phyloP scores from a whole-genome alignment of 257 asterid species.

The Echites panduratus region DNA sequence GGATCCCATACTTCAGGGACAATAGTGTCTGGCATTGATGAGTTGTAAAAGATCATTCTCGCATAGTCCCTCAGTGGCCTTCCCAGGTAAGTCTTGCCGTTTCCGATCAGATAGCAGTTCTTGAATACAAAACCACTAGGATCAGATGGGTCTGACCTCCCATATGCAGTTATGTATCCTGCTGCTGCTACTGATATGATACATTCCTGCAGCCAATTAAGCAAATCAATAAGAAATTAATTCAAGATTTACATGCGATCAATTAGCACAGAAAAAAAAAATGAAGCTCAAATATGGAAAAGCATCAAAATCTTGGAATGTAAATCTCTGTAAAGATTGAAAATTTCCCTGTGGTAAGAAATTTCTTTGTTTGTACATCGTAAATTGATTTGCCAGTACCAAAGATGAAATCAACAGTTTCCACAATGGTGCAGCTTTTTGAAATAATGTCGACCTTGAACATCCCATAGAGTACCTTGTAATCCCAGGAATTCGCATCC shows the following conservation, averaged over 20 bases:
- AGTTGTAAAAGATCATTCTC: slow-evolving; percentile 46
- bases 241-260: background rate
- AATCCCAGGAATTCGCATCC: slow-evolving; percentile 47
- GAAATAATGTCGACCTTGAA: slow-evolving; percentile 63
- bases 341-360: background rate
- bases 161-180: slow-evolving; percentile 76
- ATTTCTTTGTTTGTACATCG: slow-evolving; percentile 36
- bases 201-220: slow-evolving; percentile 32
- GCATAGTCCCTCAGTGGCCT: slow-evolving; percentile 72
- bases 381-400: slow-evolving; percentile 74
- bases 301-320: background rate
- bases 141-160: slow-evolving; percentile 23
- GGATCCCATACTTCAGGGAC: slow-evolving; percentile 59
- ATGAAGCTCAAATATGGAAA: no score
- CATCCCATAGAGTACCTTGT: slow-evolving; percentile 77
- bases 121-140: slow-evolving; percentile 49
- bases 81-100: slow-evolving; percentile 42
- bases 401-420: slow-evolving; percentile 73
- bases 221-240: background rate
- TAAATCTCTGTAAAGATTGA: no score
- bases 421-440: slow-evolving; percentile 43
- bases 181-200: slow-evolving; percentile 39
- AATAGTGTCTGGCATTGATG: slow-evolving; percentile 35
- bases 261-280: no score
- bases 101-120: slow-evolving; percentile 40